A percentile compares a stretch with the other conserved stretches of the same genome.
Conservation (phyloP, 768 basidiomycete genomes). For the Russula compacta region DNA sequence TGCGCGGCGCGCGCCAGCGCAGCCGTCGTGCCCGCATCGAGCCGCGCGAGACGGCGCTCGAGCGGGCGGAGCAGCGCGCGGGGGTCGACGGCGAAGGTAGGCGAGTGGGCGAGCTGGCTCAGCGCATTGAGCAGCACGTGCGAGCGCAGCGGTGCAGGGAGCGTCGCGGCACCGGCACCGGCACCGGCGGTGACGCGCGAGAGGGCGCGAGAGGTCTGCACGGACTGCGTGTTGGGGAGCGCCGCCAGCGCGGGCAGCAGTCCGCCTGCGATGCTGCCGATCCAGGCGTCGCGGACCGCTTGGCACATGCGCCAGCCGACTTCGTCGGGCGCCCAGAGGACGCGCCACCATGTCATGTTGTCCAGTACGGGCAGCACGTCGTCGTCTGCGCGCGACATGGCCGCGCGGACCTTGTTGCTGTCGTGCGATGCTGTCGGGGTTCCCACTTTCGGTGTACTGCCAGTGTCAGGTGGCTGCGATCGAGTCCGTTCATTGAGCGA, state of each 20-base stretch:
- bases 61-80: constrained; percentile 17
- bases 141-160: constrained; percentile 17
- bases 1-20: constrained; percentile 24
- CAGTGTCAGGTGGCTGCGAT: background rate
- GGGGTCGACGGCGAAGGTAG: constrained; percentile 11
- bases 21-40: constrained; percentile 10
- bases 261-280: constrained; percentile 4
- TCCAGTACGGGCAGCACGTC: constrained; percentile 2
- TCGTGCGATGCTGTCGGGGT: background rate
- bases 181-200: background rate
- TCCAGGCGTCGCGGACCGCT: constrained; percentile 11
- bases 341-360: constrained; percentile 13
- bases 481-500: background rate
- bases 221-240: constrained; percentile 6
- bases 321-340: constrained; percentile 16
- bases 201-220: background rate
- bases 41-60: constrained; percentile 13
- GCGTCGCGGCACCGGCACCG: background rate
- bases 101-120: constrained; percentile 14
- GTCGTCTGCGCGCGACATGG: constrained; percentile 2
- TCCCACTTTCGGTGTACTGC: background rate
- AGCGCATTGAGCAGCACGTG: constrained; percentile 20
- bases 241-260: constrained; percentile 11
- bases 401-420: constrained; percentile 5
- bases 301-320: constrained; percentile 14